Base-by-base conservation (phyloP, 2,329 filamentous ascomycete species). In the Stachybotrys chartarum region DNA sequence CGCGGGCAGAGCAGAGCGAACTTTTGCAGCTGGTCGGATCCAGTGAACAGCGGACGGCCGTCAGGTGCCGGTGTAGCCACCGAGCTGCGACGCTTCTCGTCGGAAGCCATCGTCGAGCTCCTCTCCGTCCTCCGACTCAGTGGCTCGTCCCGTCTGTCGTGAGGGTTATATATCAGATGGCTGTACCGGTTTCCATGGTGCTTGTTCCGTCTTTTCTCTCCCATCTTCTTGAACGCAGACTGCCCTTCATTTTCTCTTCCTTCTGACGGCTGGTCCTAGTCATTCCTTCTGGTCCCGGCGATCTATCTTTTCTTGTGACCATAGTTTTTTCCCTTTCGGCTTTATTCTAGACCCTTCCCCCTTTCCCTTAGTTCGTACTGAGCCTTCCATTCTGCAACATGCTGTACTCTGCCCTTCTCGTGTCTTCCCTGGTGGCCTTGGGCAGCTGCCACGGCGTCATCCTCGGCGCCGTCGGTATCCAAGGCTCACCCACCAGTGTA, bases 401-500 rank as follows among this genome's bases (percentile, higher is more conserved):
- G 63, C 55, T 57, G 24, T 39, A 61, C 16, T 32, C 52, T 24
- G 8, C 64, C 50, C 18, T 65, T 48, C 57, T 58, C 44, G 52
- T 53, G 39, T 55, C 58, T 24, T 55, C 53, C 44, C 50, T 65
- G 10, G 54, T 61, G 12, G 60, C 62, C 46, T 30, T 64, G 42
- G 56, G 55, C 17, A 54, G 55, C 30, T 60, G 69, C 31, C 79
- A 81, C 60, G 74, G 72, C 31, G 76, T 78, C 35, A 75, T 81
- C 57, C 65, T 79, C 49, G 68, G 63, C 32, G 78, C 75, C 12
- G 74, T 78, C 56, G 78, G 78, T 52, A 60, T 70, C n/a, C 44
- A 66, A 0, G 75, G 75, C 2, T 78, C 77, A 0, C 77, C 77
- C 17, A 61, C 71, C 11, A 78, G 75, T 57, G 67, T 79, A 50